Conservation (phyloP, 306 rosid genomes). For the Pyrus pyrifolia region DNA sequence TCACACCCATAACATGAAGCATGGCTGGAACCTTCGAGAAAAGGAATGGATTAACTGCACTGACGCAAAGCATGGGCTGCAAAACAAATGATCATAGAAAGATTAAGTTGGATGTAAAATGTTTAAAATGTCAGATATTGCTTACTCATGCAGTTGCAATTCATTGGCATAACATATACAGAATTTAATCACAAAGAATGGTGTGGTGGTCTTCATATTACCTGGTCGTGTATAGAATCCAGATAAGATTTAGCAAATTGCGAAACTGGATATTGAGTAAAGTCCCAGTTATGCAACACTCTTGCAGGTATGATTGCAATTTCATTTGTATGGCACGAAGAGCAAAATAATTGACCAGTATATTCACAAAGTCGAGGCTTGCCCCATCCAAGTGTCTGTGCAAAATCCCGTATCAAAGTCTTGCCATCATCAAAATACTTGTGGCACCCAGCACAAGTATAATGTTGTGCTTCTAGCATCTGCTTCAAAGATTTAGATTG, state of each 20-base stretch:
- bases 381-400: slow-evolving; percentile 91
- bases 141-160: neutral
- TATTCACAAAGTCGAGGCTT: slow-evolving; percentile 94
- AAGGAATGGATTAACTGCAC: slow-evolving; percentile 96
- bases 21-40: slow-evolving; percentile 90
- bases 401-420: slow-evolving; percentile 68
- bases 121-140: neutral
- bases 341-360: slow-evolving; percentile 82
- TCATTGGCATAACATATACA: neutral
- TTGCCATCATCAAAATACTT: slow-evolving; percentile 79
- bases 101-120: neutral
- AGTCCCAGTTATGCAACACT: slow-evolving; percentile 95
- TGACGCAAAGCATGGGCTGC: slow-evolving; percentile 99
- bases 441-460: slow-evolving; percentile 92
- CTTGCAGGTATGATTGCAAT: slow-evolving; percentile 90
- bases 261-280: slow-evolving; percentile 66
- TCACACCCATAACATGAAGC: slow-evolving; percentile 71
- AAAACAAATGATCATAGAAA: slow-evolving; percentile 26
- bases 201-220: slow-evolving; percentile 24
- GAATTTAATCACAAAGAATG: slow-evolving; percentile 1
- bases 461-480: slow-evolving; percentile 83
- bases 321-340: slow-evolving; percentile 90
- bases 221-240: slow-evolving; percentile 95
- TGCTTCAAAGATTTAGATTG: slow-evolving; percentile 69
- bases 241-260: slow-evolving; percentile 89